Evolutionary conservation across 179 eudicot genomes (phyloP).

Genomic region (Beta corolliflora): DNA sequence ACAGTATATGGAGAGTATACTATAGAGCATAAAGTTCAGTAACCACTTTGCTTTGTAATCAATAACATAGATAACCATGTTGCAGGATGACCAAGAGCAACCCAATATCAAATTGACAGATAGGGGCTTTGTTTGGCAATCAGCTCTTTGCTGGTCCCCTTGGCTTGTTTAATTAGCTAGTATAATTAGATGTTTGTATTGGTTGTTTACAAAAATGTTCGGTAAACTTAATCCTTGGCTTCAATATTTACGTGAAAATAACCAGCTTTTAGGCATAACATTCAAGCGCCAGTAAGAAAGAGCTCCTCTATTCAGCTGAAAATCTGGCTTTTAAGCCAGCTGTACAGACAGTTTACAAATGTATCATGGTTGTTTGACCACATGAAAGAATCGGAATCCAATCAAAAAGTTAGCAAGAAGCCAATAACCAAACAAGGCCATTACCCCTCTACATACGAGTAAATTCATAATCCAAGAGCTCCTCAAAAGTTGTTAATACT

Average conservation of each 20-base stretch:
- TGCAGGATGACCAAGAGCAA: conserved; percentile 1
- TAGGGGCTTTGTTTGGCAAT: not conserved
- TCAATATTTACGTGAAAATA: not conserved
- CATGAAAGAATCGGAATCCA: not conserved
- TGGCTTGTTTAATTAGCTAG: not conserved
- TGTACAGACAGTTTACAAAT: no score
- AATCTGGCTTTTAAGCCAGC: not conserved
- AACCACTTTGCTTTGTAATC: not conserved
- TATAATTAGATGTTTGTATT: not conserved
- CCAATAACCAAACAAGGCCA: not conserved
- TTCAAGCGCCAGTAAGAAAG: not conserved
- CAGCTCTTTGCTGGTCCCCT: not conserved
- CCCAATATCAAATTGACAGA: not conserved
- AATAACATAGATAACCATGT: not conserved
- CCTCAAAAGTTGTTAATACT: not conserved
- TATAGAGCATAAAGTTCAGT: not conserved
- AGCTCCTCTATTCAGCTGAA: not conserved
- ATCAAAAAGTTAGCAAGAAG: not conserved
- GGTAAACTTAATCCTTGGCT: not conserved
- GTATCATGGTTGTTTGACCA: not conserved
- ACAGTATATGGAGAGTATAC: not conserved
- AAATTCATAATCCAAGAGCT: not conserved
- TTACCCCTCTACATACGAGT: no score
- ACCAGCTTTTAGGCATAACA: not conserved
- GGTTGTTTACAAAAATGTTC: not conserved